Percentiles rank a stretch among this genome's conserved stretches.
Evolutionary conservation across 1,284 basidiomycete species (phyloP).

Genomic region (Ganoderma resinaceum): DNA sequence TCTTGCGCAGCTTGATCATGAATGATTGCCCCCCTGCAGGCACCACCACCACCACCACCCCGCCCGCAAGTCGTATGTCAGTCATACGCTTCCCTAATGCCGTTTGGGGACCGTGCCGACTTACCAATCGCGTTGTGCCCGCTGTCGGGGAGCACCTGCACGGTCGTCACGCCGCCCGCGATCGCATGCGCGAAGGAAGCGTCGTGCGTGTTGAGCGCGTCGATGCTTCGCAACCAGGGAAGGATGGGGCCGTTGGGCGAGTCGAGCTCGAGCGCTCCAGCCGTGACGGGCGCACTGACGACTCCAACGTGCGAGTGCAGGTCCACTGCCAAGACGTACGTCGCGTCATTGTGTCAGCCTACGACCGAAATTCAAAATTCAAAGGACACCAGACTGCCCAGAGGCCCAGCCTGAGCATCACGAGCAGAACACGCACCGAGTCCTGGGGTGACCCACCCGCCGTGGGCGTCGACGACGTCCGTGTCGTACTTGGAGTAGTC

Average conservation of each 20-base stretch:
- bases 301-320: conserved; percentile 85
- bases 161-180: conserved; percentile 57
- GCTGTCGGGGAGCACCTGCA: conserved; percentile 47
- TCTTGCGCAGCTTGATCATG: conserved; percentile 58
- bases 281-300: conserved; percentile 56
- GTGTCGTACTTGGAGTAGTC: conserved; percentile 47
- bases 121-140: conserved; percentile 40
- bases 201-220: conserved; percentile 59
- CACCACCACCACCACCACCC: neutral
- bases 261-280: conserved; percentile 60
- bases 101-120: neutral
- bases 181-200: conserved; percentile 48
- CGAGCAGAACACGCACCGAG: conserved; percentile 43
- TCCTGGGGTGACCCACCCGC: conserved; percentile 75
- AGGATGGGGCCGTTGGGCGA: conserved; percentile 60
- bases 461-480: conserved; percentile 60
- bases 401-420: neutral
- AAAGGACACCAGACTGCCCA: conserved; percentile 37
- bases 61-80: neutral
- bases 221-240: conserved; percentile 53
- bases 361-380: neutral
- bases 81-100: neutral
- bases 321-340: conserved; percentile 59
- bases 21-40: conserved; percentile 53
- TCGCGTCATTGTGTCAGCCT: neutral